Conservation (phyloP, 805 yeast species). For the Cyberlindnera sargentensis region DNA sequence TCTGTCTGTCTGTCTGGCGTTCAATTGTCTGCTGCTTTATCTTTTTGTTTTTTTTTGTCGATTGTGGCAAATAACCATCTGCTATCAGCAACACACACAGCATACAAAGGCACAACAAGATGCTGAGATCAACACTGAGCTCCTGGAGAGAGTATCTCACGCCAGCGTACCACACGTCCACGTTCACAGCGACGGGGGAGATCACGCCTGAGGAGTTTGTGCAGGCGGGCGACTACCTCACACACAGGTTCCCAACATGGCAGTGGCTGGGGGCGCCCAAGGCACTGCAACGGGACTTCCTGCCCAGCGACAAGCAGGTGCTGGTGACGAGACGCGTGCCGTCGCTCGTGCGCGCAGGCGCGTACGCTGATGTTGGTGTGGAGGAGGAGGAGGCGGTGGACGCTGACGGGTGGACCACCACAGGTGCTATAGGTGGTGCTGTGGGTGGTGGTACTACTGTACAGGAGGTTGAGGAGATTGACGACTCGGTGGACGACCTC, state of each 20-base stretch:
- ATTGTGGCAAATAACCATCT: neutral
- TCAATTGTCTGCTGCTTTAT: no score
- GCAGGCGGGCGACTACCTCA: constrained; percentile 87
- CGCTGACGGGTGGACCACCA: constrained; percentile 56
- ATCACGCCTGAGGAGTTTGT: constrained; percentile 95
- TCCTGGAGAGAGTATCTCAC: constrained; percentile 89
- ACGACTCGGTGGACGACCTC: constrained; percentile 35
- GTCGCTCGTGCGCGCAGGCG: constrained; percentile 62
- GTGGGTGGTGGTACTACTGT: neutral
- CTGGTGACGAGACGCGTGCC: constrained; percentile 89
- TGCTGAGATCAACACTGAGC: constrained; percentile 66
- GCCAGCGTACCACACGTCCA: constrained; percentile 82
- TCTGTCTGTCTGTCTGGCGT: no score
- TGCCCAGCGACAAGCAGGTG: constrained; percentile 84
- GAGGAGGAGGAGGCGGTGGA: constrained; percentile 32
- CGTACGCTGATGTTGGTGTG: constrained; percentile 36
- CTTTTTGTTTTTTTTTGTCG: no score
- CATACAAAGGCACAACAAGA: neutral
- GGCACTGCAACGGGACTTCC: constrained; percentile 51
- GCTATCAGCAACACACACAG: neutral
- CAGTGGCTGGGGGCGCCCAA: constrained; percentile 68
- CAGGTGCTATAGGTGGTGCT: constrained; percentile 12
- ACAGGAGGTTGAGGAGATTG: constrained; percentile 35
- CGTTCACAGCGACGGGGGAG: constrained; percentile 81
- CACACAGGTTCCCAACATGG: constrained; percentile 95